A percentile compares a stretch with the other conserved stretches of the same genome.
Evolutionary conservation across 2,329 filamentous ascomycete species (phyloP).

Genomic region (Aspergillus thermomutatus): DNA sequence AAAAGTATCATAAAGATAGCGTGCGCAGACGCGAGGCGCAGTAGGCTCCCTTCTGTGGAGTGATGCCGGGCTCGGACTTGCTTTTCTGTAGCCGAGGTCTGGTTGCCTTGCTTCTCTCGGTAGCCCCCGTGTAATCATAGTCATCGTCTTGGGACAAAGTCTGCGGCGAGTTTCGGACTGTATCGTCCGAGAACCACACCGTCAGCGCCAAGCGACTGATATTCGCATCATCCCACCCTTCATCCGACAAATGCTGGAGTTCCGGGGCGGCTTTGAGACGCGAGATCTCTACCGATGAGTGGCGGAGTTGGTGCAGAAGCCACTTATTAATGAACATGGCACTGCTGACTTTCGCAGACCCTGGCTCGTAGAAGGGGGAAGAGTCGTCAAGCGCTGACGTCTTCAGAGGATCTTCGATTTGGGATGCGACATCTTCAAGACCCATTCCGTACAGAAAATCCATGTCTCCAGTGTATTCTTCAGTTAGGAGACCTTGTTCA

Average conservation of each 20-base stretch:
- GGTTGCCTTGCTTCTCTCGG: neutral
- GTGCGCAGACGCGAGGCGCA: neutral
- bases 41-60: neutral
- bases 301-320: conserved; percentile 30
- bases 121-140: neutral
- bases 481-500: conserved; percentile 10
- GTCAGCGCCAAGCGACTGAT: conserved; percentile 22
- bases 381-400: conserved; percentile 13
- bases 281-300: conserved; percentile 25
- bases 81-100: neutral
- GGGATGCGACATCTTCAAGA: neutral
- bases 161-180: conserved; percentile 1
- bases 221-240: conserved; percentile 16
- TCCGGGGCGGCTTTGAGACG: conserved; percentile 21
- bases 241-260: conserved; percentile 11
- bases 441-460: conserved; percentile 3
- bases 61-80: neutral
- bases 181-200: conserved; percentile 22
- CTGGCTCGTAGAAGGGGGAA: conserved; percentile 19
- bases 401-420: conserved; percentile 17
- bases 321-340: conserved; percentile 27
- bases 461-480: neutral
- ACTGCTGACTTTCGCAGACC: conserved; percentile 10
- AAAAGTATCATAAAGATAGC: neutral
- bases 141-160: neutral